Conservation (phyloP, 23 red algal species). For the Porphyridium purpureum region DNA sequence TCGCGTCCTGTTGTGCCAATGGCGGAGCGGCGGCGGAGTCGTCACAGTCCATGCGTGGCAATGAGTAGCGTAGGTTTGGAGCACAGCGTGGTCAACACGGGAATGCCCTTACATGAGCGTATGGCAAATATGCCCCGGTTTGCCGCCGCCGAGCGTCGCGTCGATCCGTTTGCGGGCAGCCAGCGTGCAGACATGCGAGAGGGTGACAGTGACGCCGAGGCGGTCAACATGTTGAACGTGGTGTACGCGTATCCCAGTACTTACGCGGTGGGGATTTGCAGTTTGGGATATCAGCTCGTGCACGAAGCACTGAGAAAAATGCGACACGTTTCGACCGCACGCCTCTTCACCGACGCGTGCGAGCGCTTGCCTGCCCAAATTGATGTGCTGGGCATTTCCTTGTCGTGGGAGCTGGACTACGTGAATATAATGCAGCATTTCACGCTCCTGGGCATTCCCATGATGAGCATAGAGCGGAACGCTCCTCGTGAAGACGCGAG, state of each 20-base stretch:
- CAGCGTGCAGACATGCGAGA: too few relatives aligned
- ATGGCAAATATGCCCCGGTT: too few relatives aligned
- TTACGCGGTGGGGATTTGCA: constrained; percentile 25
- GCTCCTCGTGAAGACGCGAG: not conserved
- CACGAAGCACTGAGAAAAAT: constrained; percentile 5
- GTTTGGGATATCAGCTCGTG: constrained; percentile 23
- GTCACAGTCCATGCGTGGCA: too few relatives aligned
- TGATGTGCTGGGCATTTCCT: constrained; percentile 11
- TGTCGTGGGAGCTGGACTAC: constrained; percentile 33
- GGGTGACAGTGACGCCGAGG: too few relatives aligned
- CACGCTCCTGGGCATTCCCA: constrained; percentile 5
- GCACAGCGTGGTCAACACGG: too few relatives aligned
- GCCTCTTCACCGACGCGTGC: constrained; percentile 17
- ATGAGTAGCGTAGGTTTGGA: too few relatives aligned
- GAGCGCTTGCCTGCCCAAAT: constrained; percentile 9
- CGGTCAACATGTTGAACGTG: too few relatives aligned
- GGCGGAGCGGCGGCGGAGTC: too few relatives aligned
- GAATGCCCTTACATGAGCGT: too few relatives aligned
- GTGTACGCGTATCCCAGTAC: constrained; percentile 21
- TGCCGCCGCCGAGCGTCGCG: too few relatives aligned
- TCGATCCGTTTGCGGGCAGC: too few relatives aligned
- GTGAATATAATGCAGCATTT: constrained; percentile 4
- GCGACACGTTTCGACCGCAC: not conserved
- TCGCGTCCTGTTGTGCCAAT: too few relatives aligned
- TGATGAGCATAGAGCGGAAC: not conserved